Percentiles rank a stretch among this genome's conserved stretches.
Conservation (phyloP, 805 yeast genomes). For the Candida sonorensis region DNA sequence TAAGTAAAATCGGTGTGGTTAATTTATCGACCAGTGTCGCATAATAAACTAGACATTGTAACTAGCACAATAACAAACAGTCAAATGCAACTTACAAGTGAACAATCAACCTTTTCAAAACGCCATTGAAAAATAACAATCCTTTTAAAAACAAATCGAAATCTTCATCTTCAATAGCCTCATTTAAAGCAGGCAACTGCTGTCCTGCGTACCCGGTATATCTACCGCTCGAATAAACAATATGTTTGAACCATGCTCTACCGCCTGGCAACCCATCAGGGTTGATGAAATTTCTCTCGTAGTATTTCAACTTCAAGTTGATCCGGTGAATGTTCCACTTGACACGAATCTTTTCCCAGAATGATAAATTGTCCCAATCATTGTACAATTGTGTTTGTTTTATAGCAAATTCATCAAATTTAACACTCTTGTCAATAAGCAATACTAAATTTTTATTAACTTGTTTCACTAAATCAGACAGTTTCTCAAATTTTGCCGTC, state of each 20-base stretch:
- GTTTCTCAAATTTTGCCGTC: background rate
- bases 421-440: background rate
- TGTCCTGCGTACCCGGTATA: conserved; percentile 59
- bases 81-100: conserved; percentile 3
- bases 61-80: background rate
- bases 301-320: conserved; percentile 33
- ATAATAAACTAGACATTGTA: no score
- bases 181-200: conserved; percentile 47
- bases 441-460: background rate
- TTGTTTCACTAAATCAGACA: background rate
- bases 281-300: conserved; percentile 41
- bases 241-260: conserved; percentile 53
- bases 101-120: conserved; percentile 6
- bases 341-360: conserved; percentile 23
- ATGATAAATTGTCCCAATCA: conserved; percentile 17
- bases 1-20: no score
- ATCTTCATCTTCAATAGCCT: conserved; percentile 44
- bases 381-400: conserved; percentile 18
- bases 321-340: conserved; percentile 18
- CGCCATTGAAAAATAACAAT: conserved; percentile 12
- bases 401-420: background rate
- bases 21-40: no score
- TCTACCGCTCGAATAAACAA: conserved; percentile 52
- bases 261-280: conserved; percentile 38
- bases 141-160: conserved; percentile 26